These are phyloP conservation scores for Claviceps quebecensis DNA, from an alignment of 2,329 filamentous ascomycete species.

Conservation along the genomic window DNA sequence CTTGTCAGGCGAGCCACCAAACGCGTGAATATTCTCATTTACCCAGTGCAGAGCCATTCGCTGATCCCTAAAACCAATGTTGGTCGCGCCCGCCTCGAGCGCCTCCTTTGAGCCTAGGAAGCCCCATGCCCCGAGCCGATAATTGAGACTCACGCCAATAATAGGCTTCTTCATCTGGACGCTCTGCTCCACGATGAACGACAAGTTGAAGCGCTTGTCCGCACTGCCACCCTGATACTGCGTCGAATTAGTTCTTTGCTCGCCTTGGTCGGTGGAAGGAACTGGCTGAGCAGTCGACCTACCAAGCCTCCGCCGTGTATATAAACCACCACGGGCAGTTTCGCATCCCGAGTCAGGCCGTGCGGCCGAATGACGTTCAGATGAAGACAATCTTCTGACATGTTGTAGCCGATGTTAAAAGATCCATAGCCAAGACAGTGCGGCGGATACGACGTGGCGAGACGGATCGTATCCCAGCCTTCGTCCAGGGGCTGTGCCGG, in stretches of 20 bases:
- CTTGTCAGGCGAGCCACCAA: slow-evolving; percentile 29
- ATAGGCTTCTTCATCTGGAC: background rate
- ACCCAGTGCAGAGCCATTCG: slow-evolving; percentile 32
- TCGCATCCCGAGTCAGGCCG: background rate
- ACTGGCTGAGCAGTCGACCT: background rate
- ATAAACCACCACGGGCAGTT: background rate
- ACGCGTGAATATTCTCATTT: slow-evolving; percentile 30
- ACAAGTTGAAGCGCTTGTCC: background rate
- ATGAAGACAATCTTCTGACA: background rate
- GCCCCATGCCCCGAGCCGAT: slow-evolving; percentile 32
- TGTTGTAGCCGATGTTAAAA: background rate
- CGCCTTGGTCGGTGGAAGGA: too few species aligned
- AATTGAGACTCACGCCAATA: slow-evolving; percentile 10
- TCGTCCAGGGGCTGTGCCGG: background rate
- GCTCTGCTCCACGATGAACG: background rate
- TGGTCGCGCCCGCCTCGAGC: slow-evolving; percentile 27
- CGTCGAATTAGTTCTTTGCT: background rate
- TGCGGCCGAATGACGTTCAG: background rate
- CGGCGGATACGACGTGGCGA: background rate
- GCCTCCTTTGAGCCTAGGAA: slow-evolving; percentile 30
- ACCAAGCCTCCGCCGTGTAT: background rate
- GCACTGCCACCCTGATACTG: background rate
- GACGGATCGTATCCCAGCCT: background rate
- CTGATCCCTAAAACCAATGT: slow-evolving; percentile 35
- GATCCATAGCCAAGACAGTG: background rate